Evolutionary conservation across 768 basidiomycete species (phyloP).

Genomic region (Gloeophyllum trabeum): DNA sequence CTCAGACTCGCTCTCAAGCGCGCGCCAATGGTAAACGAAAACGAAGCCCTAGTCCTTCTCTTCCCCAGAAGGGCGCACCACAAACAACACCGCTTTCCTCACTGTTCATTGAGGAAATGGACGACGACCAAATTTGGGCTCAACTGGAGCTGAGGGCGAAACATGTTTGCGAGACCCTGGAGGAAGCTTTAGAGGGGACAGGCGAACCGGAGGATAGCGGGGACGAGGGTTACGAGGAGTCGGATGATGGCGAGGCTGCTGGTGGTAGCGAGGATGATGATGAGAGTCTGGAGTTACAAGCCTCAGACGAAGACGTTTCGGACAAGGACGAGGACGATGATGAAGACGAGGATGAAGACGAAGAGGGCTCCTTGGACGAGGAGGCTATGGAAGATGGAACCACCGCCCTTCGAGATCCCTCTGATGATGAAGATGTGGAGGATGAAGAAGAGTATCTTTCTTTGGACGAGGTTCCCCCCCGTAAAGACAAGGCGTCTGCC

Average conservation of each 20-base stretch:
- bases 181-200: conserved; percentile 49
- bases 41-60: conserved; percentile 21
- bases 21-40: conserved; percentile 32
- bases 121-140: conserved; percentile 84
- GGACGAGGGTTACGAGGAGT: conserved; percentile 19
- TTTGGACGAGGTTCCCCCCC: conserved; percentile 15
- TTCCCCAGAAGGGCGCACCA: conserved; percentile 15
- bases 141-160: conserved; percentile 80
- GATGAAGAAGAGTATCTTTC: conserved; percentile 10
- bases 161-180: conserved; percentile 58
- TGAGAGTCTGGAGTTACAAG: conserved; percentile 27
- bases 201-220: conserved; percentile 20
- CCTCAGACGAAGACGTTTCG: conserved; percentile 23
- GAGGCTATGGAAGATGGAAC: conserved; percentile 20
- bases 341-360: conserved; percentile 17
- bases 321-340: conserved; percentile 20
- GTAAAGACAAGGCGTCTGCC: conserved; percentile 13
- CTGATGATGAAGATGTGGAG: conserved; percentile 17
- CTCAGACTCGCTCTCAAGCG: conserved; percentile 65
- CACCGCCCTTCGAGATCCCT: conserved; percentile 17
- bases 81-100: conserved; percentile 57
- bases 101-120: conserved; percentile 71
- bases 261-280: conserved; percentile 14
- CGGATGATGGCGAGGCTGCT: conserved; percentile 20
- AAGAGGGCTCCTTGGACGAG: conserved; percentile 16